These are phyloP conservation scores for Prototheca cutis DNA, from an alignment of 163 green algal species.

Conservation along the genomic window DNA sequence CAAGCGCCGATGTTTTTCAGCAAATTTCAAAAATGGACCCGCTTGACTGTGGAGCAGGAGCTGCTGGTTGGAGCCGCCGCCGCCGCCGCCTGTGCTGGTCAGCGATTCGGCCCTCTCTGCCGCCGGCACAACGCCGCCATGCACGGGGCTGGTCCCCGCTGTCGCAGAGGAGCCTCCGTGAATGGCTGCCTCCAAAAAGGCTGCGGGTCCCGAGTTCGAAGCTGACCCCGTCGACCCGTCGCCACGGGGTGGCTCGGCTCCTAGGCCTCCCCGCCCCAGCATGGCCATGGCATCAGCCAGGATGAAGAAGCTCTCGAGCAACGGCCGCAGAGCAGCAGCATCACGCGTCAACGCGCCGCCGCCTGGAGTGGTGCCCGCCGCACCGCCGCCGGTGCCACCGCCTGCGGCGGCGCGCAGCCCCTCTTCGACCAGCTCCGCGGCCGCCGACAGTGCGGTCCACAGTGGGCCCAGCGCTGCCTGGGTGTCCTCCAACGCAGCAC, in stretches of 20 bases:
- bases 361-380: too few species aligned
- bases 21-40: constrained; percentile 55
- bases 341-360: constrained; percentile 56
- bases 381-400: constrained; percentile 4
- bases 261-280: too few species aligned
- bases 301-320: constrained; percentile 90
- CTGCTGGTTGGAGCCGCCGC: too few species aligned
- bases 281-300: constrained; percentile 35
- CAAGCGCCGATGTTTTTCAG: constrained; percentile 71
- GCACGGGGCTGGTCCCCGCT: too few species aligned
- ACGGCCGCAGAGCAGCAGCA: constrained; percentile 66
- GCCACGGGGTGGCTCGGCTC: not conserved
- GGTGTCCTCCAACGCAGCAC: not conserved
- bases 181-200: too few species aligned
- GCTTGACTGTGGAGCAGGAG: constrained; percentile 7
- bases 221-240: not conserved
- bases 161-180: too few species aligned
- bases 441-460: not conserved
- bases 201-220: too few species aligned
- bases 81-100: too few species aligned
- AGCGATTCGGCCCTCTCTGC: too few species aligned
- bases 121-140: too few species aligned
- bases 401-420: constrained; percentile 4
- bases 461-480: constrained; percentile 7
- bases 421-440: constrained; percentile 8